Evolutionary conservation across 2,329 filamentous ascomycete species (phyloP).

Genomic region (Monilinia polystroma): DNA sequence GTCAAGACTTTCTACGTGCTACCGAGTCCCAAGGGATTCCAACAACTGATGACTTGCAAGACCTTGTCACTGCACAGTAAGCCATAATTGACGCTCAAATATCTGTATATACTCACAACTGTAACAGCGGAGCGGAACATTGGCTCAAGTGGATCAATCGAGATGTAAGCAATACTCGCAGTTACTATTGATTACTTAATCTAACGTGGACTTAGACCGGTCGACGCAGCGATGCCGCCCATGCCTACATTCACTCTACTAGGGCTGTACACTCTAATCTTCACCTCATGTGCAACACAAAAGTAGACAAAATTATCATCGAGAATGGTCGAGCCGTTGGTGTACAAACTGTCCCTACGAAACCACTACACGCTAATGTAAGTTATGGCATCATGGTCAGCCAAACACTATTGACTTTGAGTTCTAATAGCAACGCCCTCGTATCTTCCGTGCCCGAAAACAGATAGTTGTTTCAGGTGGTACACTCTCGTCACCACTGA

Average conservation of each 20-base stretch:
- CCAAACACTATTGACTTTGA: conserved; percentile 31
- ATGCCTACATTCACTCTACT: conserved; percentile 76
- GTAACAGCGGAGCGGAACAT: conserved; percentile 65
- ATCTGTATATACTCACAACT: conserved; percentile 5
- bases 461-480: conserved; percentile 50
- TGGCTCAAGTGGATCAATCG: conserved; percentile 87
- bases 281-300: conserved; percentile 57
- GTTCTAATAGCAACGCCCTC: conserved; percentile 36
- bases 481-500: conserved; percentile 41
- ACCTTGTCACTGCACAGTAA: conserved; percentile 59
- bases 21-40: conserved; percentile 73
- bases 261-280: conserved; percentile 62
- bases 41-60: conserved; percentile 73
- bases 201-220: conserved; percentile 51
- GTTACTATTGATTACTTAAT: not conserved
- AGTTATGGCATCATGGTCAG: conserved; percentile 21
- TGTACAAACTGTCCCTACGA: conserved; percentile 68
- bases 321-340: conserved; percentile 64
- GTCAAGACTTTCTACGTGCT: conserved; percentile 75
- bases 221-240: conserved; percentile 72
- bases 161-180: conserved; percentile 45
- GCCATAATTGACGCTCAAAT: not conserved
- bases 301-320: conserved; percentile 56
- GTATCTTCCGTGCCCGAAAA: conserved; percentile 40
- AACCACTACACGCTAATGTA: conserved; percentile 59